Evolutionary conservation across 441 rosid genomes (phyloP).

Genomic region (Corymbia calophylla): DNA sequence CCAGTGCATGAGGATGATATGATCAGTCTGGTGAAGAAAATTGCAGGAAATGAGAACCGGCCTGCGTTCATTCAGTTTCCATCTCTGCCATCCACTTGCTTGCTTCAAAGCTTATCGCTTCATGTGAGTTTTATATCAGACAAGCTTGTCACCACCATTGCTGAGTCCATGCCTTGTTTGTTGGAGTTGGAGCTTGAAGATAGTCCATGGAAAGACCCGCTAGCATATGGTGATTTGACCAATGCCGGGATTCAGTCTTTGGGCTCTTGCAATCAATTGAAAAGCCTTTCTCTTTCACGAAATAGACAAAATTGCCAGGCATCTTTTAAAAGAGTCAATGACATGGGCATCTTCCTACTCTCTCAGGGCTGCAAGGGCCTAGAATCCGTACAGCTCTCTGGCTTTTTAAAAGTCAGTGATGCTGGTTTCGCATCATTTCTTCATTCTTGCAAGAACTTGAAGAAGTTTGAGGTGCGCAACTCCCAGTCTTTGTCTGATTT

Average conservation of each 20-base stretch:
- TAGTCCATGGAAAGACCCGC: slow-evolving; percentile 37
- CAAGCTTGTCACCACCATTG: slow-evolving; percentile 31
- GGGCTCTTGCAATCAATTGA: slow-evolving; percentile 28
- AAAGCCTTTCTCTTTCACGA: slow-evolving; percentile 42
- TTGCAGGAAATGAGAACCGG: slow-evolving; percentile 7
- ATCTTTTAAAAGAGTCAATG: slow-evolving; percentile 57
- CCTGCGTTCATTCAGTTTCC: slow-evolving; percentile 1
- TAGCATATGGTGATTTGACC: slow-evolving; percentile 33
- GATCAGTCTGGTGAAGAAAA: slow-evolving; percentile 21
- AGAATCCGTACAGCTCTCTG: slow-evolving; percentile 42
- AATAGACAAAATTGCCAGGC: slow-evolving; percentile 35
- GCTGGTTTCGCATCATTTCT: slow-evolving; percentile 62
- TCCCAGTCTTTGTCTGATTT: slow-evolving; percentile 48
- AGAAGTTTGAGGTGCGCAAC: slow-evolving; percentile 49
- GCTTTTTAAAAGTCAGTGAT: slow-evolving; percentile 62
- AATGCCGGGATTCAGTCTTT: slow-evolving; percentile 45
- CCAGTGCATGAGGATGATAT: slow-evolving; percentile 38
- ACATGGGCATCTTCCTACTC: slow-evolving; percentile 61
- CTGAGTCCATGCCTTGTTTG: slow-evolving; percentile 31
- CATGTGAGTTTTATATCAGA: slow-evolving; percentile 49
- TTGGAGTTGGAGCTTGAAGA: slow-evolving; percentile 58
- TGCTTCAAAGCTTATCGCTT: slow-evolving; percentile 49
- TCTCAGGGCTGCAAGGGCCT: slow-evolving; percentile 49
- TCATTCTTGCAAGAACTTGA: slow-evolving; percentile 44
- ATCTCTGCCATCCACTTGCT: slow-evolving; percentile 6